A percentile compares a stretch with the other conserved stretches of the same genome.
Evolutionary conservation across 805 yeast species (phyloP).

Genomic region (Wickerhamiella lipophila): DNA sequence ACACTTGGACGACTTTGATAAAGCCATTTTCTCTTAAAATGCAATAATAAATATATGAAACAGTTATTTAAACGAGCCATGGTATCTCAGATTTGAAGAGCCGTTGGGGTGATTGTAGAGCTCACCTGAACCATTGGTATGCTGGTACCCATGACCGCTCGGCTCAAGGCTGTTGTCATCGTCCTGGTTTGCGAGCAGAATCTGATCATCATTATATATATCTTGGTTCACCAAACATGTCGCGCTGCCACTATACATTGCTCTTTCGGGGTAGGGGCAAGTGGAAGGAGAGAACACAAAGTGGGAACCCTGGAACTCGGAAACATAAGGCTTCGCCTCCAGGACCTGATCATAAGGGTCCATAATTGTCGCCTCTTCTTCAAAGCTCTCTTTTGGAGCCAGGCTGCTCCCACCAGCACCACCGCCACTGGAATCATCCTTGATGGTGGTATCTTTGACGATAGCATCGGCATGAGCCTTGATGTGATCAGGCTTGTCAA

Average conservation of each 20-base stretch:
- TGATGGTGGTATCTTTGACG: background rate
- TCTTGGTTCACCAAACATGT: background rate
- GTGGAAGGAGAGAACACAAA: background rate
- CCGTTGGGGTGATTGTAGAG: background rate
- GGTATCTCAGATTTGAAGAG: background rate
- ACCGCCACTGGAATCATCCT: background rate
- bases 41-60: background rate
- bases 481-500: background rate
- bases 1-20: too few relatives aligned
- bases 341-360: background rate
- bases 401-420: background rate
- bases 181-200: background rate
- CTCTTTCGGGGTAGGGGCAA: conserved; percentile 9
- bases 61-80: conserved; percentile 2
- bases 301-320: background rate
- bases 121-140: background rate
- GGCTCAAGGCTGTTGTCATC: background rate
- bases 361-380: background rate
- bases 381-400: background rate
- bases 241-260: conserved; percentile 1
- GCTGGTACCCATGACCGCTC: background rate
- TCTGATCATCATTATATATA: conserved; percentile 5
- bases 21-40: background rate
- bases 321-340: background rate
- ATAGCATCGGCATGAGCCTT: background rate